phyloP scores from a whole-genome alignment of 2,329 filamentous ascomycete species.

The Neospermospora avenae region DNA sequence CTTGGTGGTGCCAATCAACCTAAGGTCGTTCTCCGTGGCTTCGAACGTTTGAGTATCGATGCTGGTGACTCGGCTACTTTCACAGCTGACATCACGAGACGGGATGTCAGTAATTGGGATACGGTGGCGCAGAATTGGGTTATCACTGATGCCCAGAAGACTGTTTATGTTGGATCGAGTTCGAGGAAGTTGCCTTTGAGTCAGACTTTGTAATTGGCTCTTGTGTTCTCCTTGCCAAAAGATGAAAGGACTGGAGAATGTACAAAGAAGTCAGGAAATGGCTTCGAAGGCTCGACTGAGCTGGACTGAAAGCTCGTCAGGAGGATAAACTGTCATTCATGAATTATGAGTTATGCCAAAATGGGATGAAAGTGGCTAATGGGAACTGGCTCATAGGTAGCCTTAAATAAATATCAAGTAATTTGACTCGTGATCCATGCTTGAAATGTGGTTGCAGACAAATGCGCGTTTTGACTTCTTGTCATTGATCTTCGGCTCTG shows the following conservation, averaged over 20 bases:
- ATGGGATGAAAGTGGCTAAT: neutral
- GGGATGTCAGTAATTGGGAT: slow-evolving; percentile 89
- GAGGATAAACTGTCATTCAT: slow-evolving; percentile 4
- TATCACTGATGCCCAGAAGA: slow-evolving; percentile 32
- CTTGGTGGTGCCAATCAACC: slow-evolving; percentile 77
- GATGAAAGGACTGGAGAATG: no score
- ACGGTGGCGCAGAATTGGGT: slow-evolving; percentile 79
- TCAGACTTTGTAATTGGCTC: slow-evolving; percentile 17
- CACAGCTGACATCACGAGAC: slow-evolving; percentile 65
- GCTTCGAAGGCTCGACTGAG: neutral
- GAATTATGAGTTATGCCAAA: slow-evolving; percentile 3
- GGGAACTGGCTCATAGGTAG: neutral
- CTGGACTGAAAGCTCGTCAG: neutral
- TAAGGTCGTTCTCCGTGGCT: slow-evolving; percentile 66
- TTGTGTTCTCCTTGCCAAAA: no score
- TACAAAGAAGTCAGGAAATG: neutral
- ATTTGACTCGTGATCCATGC: neutral
- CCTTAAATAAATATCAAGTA: neutral
- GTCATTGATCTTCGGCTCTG: no score
- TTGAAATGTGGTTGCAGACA: no score
- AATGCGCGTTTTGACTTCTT: no score
- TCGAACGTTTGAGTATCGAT: slow-evolving; percentile 71
- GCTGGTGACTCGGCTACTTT: slow-evolving; percentile 68
- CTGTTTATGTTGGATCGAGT: slow-evolving; percentile 34
- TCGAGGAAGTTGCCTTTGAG: slow-evolving; percentile 33